Conservation (phyloP, 2,329 filamentous ascomycete species). For the Dryadomyces quercivorus region DNA sequence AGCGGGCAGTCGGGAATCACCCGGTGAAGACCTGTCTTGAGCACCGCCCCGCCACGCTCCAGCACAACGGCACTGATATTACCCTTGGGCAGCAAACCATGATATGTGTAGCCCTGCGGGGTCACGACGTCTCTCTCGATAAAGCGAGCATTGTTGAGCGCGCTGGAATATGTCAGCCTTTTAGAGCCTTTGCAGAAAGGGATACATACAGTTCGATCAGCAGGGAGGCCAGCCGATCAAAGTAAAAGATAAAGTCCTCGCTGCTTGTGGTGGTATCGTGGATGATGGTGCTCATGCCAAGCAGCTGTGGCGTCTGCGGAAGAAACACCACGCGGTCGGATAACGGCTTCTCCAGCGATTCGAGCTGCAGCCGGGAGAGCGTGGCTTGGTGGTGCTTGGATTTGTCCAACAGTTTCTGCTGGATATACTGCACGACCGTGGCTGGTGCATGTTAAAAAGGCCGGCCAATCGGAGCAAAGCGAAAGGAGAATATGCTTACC, state of each 20-base stretch:
- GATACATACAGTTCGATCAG: constrained; percentile 58
- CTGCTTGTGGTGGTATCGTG: constrained; percentile 65
- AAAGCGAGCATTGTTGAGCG: constrained; percentile 67
- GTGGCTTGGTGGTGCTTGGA: constrained; percentile 72
- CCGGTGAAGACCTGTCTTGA: constrained; percentile 78
- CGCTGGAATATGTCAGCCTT: constrained; percentile 32
- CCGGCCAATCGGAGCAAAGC: background rate
- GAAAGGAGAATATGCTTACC: constrained; percentile 28
- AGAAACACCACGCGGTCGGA: constrained; percentile 65
- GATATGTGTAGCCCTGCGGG: constrained; percentile 56
- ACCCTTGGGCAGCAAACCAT: constrained; percentile 58
- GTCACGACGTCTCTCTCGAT: constrained; percentile 52
- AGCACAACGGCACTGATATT: constrained; percentile 78
- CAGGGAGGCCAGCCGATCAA: constrained; percentile 76
- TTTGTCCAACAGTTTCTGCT: constrained; percentile 76
- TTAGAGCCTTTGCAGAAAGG: background rate
- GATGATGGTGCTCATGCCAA: constrained; percentile 82
- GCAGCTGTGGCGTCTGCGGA: constrained; percentile 65
- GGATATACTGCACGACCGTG: constrained; percentile 91
- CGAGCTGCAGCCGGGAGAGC: constrained; percentile 61
- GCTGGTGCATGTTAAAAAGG: constrained; percentile 28
- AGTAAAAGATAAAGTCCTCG: constrained; percentile 96
- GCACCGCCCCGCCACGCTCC: constrained; percentile 74
- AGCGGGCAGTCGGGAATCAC: constrained; percentile 89
- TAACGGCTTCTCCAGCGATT: constrained; percentile 58